phyloP scores from a whole-genome alignment of 352 stramenopile species.

The Phytophthora pseudosyringae region DNA sequence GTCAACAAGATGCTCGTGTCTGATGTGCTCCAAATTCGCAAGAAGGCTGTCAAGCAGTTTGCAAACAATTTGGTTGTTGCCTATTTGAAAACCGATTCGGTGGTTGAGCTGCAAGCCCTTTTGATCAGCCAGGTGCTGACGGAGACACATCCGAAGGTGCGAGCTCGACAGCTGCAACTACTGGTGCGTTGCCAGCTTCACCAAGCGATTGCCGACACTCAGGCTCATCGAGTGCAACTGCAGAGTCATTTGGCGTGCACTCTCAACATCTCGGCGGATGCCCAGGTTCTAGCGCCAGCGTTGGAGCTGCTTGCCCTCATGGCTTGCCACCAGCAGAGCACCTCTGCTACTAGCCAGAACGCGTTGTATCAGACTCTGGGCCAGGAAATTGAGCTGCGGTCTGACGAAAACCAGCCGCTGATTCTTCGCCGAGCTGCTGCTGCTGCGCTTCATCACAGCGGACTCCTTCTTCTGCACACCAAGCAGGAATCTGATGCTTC shows the following conservation, averaged over 20 bases:
- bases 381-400: slow-evolving; percentile 54
- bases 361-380: slow-evolving; percentile 36
- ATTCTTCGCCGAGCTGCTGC: slow-evolving; percentile 65
- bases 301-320: slow-evolving; percentile 69
- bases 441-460: slow-evolving; percentile 54
- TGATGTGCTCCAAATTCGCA: slow-evolving; percentile 65
- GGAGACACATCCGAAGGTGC: slow-evolving; percentile 76
- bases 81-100: slow-evolving; percentile 8
- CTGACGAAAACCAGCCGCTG: slow-evolving; percentile 62
- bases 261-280: slow-evolving; percentile 53
- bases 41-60: slow-evolving; percentile 65
- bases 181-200: slow-evolving; percentile 48
- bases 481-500: slow-evolving; percentile 5
- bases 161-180: slow-evolving; percentile 58
- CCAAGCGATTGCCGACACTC: slow-evolving; percentile 14
- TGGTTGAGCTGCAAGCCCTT: slow-evolving; percentile 42
- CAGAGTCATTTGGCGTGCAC: slow-evolving; percentile 31
- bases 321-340: slow-evolving; percentile 21
- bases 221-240: slow-evolving; percentile 24
- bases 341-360: slow-evolving; percentile 11
- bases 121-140: slow-evolving; percentile 56
- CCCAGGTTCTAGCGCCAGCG: slow-evolving; percentile 55
- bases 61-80: slow-evolving; percentile 32
- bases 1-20: slow-evolving; percentile 48
- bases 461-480: slow-evolving; percentile 41